Percentiles rank a stretch among this genome's conserved stretches.
Evolutionary conservation across 345 rosid genomes (phyloP).

Genomic region (Lumnitzera racemosa): DNA sequence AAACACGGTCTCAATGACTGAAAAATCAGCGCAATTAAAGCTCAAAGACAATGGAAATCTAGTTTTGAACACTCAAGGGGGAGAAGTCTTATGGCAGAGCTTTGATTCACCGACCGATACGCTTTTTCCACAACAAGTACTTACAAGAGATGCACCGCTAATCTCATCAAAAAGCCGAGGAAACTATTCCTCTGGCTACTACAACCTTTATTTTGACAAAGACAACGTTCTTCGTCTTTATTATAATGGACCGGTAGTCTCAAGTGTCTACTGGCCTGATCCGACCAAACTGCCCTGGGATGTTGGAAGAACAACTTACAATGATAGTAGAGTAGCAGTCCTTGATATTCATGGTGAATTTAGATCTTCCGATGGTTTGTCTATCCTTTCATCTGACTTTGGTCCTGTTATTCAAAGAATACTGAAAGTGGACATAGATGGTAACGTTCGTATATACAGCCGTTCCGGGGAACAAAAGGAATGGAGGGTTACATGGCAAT

Average conservation of each 20-base stretch:
- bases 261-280: constrained; percentile 26
- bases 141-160: constrained; percentile 11
- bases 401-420: constrained; percentile 14
- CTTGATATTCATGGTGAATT: constrained; percentile 15
- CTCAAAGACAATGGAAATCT: constrained; percentile 31
- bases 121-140: constrained; percentile 24
- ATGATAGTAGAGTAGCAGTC: constrained; percentile 18
- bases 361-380: constrained; percentile 13
- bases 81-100: constrained; percentile 21
- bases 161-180: constrained; percentile 10
- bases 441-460: constrained; percentile 24
- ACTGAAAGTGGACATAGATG: constrained; percentile 25
- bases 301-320: constrained; percentile 18
- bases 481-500: constrained; percentile 27
- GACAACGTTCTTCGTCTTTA: constrained; percentile 20
- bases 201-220: constrained; percentile 17
- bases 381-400: constrained; percentile 14
- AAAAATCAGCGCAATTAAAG: neutral
- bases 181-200: constrained; percentile 20
- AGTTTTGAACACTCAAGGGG: neutral
- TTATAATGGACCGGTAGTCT: constrained; percentile 11
- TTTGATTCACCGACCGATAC: constrained; percentile 29
- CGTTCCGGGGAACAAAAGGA: neutral
- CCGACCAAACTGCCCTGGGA: constrained; percentile 8
- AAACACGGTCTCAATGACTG: neutral